Base-by-base conservation (phyloP, 768 basidiomycete species). In the Lanmaoa rubissima region DNA sequence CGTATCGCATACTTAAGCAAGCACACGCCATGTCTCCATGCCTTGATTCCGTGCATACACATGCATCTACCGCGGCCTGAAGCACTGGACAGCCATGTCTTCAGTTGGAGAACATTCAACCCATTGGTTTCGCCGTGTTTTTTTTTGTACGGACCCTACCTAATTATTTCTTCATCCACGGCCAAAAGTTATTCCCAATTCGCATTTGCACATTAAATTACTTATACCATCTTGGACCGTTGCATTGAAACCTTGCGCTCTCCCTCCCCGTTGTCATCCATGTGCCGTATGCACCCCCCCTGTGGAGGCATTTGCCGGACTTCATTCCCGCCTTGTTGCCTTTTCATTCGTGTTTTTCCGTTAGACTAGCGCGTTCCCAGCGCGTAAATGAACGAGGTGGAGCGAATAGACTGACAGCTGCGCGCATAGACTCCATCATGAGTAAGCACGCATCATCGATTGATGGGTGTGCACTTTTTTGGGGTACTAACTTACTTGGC, bases 261-360 rank as follows among this genome's bases (percentile, higher is more conserved):
- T 44, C 6, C 24, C 42, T 14, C 34, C 42, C 17, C 3, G 41
- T 24, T 26, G 26, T 42, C 17, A 17, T 40, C 26, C 50, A 41
- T 45, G 26, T 35, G 38, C 19, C 46, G 46, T 39, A 10, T 40
- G 16, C 16, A 52, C 59, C 36, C 46, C n/a, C 63, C n/a, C 19
- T 28, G 8, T 51, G 34, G 47, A 42, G 42, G 48, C 41, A 19
- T 51, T 36, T 51, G 24, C 24, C 11, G 26, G 46, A 17, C 26
- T 53, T 65, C 65, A 64, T 66, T 63, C 65, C 64, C 65, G 65
- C 58, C 36, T 13, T 41, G 53, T 45, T 35, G 9, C 45, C 38
- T 34, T 32, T 36, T 41, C 34, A 31, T 45, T 35, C 48, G 47
- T 47, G 19, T 48, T 35, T 2, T 38, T 32, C 36, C n/a, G 5